Evolutionary conservation across 306 rosid species (phyloP), one percentile per base, ranked within the genome.

Genomic region (Lotus japonicus): DNA sequence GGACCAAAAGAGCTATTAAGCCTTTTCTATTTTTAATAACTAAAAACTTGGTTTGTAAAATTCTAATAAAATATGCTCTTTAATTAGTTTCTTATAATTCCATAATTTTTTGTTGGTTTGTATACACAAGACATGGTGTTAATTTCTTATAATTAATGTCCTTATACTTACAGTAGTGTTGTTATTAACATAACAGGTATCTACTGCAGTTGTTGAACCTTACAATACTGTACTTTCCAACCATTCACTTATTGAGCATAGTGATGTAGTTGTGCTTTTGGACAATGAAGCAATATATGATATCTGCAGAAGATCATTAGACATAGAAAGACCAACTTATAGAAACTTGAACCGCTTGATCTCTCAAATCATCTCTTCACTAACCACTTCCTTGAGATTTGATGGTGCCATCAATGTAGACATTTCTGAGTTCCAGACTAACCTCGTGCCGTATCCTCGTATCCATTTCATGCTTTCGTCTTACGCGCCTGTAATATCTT

Each of bases 181-280:
- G 0, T 23, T 69, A 14, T 35, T 8, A 7, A 28, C 45, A 46
- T 59, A 16, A 73, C 79, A 88, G 95, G 88, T 88, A 12, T 88
- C 95, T 15, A 88, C 95, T 11, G 95, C 95, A 19, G 95, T 88
- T 18, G 95, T 88, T n/a, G 95, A 88, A 75, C 95, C 95, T 12
- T 88, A 88, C 83, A 88, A 88, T 70, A 88, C 89, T 7, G 87
- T 88, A 15, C 95, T 88, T 33, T 83, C 95, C 10, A 88, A 85
- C 12, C 89, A 88, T 68, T 63, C 91, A 48, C 84, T 85, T 46
- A 85, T 88, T 66, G 95, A 85, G 23, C 95, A 88, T 79, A 85
- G 87, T 57, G 95, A 88, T 53, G 91, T 88, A 23, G 78, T 80
- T 58, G 89, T 88, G 76, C 91, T 88, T 68, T 66, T 88, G 69